Evolutionary conservation across 2,329 filamentous ascomycete species (phyloP).

Genomic region (Clonostachys byssicola): DNA sequence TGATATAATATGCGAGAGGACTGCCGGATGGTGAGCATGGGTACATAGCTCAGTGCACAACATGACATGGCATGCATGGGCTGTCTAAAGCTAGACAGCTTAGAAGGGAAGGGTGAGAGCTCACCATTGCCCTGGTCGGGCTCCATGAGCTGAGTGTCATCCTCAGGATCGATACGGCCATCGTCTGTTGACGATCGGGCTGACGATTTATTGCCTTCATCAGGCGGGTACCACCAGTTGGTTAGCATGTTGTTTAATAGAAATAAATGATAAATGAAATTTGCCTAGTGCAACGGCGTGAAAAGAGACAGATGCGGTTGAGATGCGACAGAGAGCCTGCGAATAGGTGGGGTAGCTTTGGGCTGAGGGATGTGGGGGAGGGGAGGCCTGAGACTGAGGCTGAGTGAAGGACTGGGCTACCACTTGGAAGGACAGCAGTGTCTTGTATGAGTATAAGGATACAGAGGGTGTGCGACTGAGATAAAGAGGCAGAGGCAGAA

Average conservation of each 20-base stretch:
- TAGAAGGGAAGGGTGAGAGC: conserved; percentile 18
- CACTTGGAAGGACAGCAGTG: no score
- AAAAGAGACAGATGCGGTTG: background rate
- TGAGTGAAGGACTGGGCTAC: no score
- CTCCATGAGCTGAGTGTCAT: conserved; percentile 82
- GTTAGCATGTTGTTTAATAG: conserved; percentile 28
- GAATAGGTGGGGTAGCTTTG: background rate
- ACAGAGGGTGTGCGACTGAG: no score
- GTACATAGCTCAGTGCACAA: background rate
- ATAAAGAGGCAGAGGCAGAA: no score
- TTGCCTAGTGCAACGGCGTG: background rate
- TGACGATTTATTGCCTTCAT: conserved; percentile 46
- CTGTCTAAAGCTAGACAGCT: background rate
- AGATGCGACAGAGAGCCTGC: background rate
- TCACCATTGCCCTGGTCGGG: conserved; percentile 91
- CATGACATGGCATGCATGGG: background rate
- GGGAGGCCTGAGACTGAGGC: no score
- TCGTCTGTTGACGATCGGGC: conserved; percentile 54
- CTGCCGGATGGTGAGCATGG: conserved; percentile 38
- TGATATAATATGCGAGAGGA: conserved; percentile 94
- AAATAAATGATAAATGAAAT: background rate
- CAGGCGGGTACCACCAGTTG: conserved; percentile 29
- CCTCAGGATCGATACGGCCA: conserved; percentile 38
- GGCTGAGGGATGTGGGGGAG: no score
- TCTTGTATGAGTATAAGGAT: no score